Conservation (phyloP, 2,329 filamentous ascomycete genomes). For the Rhynchosporium agropyri region DNA sequence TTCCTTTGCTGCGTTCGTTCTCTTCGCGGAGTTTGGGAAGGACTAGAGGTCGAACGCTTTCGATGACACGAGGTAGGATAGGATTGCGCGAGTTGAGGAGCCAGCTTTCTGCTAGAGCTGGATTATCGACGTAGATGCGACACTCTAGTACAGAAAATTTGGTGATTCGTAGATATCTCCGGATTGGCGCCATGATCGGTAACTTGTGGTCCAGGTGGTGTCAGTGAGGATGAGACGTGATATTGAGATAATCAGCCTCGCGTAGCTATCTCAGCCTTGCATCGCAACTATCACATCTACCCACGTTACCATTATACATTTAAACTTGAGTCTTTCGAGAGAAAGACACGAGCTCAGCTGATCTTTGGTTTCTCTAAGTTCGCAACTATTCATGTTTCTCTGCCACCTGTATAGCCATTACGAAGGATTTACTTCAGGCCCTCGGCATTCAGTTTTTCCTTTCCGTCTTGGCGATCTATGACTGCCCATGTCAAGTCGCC, state of each 20-base stretch:
- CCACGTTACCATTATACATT: no score
- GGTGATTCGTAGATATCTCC: slow-evolving; percentile 87
- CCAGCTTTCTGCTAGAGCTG: slow-evolving; percentile 79
- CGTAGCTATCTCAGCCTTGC: slow-evolving; percentile 25
- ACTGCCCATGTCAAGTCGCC: not conserved
- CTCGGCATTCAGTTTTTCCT: not conserved
- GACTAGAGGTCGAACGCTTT: slow-evolving; percentile 81
- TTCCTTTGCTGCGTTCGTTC: slow-evolving; percentile 61
- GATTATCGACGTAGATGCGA: slow-evolving; percentile 93
- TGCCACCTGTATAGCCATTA: no score
- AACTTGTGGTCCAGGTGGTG: not conserved
- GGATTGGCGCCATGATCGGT: slow-evolving; percentile 75
- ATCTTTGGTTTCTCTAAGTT: not conserved
- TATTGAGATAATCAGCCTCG: not conserved
- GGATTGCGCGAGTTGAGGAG: slow-evolving; percentile 77
- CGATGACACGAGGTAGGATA: slow-evolving; percentile 79
- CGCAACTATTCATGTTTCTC: no score
- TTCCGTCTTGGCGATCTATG: slow-evolving; percentile 6
- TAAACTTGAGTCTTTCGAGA: no score
- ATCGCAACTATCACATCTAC: slow-evolving; percentile 1
- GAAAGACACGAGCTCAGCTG: no score
- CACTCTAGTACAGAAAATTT: slow-evolving; percentile 96
- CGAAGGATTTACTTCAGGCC: not conserved
- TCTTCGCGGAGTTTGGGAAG: slow-evolving; percentile 91
- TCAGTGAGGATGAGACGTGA: not conserved